Percentiles rank a stretch among this genome's conserved stretches.
Evolutionary conservation across 2,329 filamentous ascomycete species (phyloP).

Genomic region (Dothiorella sarmentorum): DNA sequence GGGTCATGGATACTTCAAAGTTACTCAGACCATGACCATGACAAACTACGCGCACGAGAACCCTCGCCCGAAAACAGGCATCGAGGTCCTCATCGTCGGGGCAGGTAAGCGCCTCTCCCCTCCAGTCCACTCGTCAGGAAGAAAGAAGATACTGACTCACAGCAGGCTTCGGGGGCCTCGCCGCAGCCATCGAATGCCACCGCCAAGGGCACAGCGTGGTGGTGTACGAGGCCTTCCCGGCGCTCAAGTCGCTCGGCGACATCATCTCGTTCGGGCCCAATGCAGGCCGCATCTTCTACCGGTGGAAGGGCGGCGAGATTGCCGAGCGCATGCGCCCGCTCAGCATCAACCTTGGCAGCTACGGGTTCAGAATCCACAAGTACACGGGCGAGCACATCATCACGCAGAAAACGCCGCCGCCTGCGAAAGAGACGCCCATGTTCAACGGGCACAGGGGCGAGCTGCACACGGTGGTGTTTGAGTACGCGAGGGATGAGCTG

Average conservation of each 20-base stretch:
- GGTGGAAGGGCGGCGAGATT: conserved; percentile 54
- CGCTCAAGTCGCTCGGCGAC: conserved; percentile 58
- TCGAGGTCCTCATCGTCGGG: conserved; percentile 53
- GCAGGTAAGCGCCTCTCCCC: conserved; percentile 32
- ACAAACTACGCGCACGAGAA: conserved; percentile 20
- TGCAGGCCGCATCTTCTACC: conserved; percentile 57
- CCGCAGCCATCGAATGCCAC: conserved; percentile 61
- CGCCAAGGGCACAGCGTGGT: conserved; percentile 58
- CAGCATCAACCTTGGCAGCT: conserved; percentile 50
- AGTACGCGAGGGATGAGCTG: conserved; percentile 54
- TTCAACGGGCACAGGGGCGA: conserved; percentile 62
- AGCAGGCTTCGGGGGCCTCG: conserved; percentile 59
- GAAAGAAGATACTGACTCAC: neutral
- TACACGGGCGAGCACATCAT: conserved; percentile 60
- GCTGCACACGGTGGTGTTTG: conserved; percentile 57
- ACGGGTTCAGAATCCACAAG: conserved; percentile 62
- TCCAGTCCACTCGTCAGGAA: neutral
- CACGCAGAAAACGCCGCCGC: conserved; percentile 50
- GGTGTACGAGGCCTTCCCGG: conserved; percentile 56
- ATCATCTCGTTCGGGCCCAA: conserved; percentile 63
- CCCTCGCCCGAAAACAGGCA: conserved; percentile 41
- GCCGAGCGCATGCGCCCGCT: conserved; percentile 47
- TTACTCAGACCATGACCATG: neutral
- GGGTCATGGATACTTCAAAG: too few relatives aligned
- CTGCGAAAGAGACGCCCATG: conserved; percentile 49